These are phyloP conservation scores for Hanseniaspora pseudoguilliermondii DNA, from an alignment of 805 yeast genomes.

Conservation along the genomic window DNA sequence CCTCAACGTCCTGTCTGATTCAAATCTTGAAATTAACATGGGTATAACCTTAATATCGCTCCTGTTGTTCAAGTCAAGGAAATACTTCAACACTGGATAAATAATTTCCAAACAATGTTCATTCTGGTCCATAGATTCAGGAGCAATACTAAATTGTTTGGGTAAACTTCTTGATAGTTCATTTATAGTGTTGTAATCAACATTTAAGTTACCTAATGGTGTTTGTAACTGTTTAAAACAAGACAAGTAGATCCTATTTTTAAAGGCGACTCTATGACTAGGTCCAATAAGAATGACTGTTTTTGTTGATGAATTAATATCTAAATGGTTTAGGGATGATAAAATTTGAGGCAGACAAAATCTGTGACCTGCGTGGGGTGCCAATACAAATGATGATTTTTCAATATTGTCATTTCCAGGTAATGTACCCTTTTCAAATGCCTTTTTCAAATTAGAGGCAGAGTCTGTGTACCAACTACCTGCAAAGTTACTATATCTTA, in stretches of 20 bases:
- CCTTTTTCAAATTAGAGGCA: constrained; percentile 17
- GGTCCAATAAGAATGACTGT: constrained; percentile 82
- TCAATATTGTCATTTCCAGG: constrained; percentile 2
- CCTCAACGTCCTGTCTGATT: constrained; percentile 34
- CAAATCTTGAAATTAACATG: constrained; percentile 53
- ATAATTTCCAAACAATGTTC: constrained; percentile 97
- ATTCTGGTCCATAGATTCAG: constrained; percentile 49
- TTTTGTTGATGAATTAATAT: constrained; percentile 32
- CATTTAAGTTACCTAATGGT: constrained; percentile 64
- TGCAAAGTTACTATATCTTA: constrained; percentile 69
- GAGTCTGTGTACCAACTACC: constrained; percentile 75
- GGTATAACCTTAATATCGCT: constrained; percentile 53
- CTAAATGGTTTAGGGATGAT: constrained; percentile 62
- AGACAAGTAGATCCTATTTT: constrained; percentile 43
- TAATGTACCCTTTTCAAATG: constrained; percentile 32
- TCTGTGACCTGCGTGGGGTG: constrained; percentile 77
- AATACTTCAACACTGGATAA: constrained; percentile 36
- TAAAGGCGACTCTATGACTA: constrained; percentile 77
- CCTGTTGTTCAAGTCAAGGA: constrained; percentile 18
- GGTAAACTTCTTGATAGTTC: constrained; percentile 28
- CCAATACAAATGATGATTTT: constrained; percentile 31
- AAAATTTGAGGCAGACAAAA: constrained; percentile 73
- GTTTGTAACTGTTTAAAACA: constrained; percentile 51
- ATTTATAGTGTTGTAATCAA: constrained; percentile 41
- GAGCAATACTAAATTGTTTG: constrained; percentile 43